Evolutionary conservation across 805 yeast species (phyloP).

Genomic region (Grigorovia humatica): DNA sequence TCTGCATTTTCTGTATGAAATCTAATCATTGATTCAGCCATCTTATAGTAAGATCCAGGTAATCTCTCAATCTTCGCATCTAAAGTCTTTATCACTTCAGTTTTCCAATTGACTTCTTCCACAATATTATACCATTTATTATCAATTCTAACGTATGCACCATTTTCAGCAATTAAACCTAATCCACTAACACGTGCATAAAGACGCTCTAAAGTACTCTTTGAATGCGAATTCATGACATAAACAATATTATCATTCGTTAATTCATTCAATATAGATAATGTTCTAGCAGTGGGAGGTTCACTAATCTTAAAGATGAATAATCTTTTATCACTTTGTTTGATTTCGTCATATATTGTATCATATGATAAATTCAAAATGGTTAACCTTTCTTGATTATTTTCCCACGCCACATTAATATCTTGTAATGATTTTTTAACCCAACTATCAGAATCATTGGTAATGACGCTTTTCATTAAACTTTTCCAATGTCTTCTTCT

Average conservation of each 20-base stretch:
- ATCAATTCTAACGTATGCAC: conserved; percentile 60
- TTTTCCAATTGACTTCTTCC: conserved; percentile 38
- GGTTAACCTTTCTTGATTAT: conserved; percentile 33
- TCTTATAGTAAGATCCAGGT: conserved; percentile 65
- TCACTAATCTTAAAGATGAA: conserved; percentile 39
- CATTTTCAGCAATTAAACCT: conserved; percentile 86
- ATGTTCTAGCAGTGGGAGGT: conserved; percentile 52
- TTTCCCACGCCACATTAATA: conserved; percentile 44
- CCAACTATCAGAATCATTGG: conserved; percentile 72
- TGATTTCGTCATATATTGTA: conserved; percentile 24
- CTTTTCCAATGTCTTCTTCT: conserved; percentile 50
- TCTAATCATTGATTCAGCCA: conserved; percentile 66
- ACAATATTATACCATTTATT: conserved; percentile 54
- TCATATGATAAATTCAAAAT: conserved; percentile 26
- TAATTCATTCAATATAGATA: conserved; percentile 49
- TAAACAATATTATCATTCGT: conserved; percentile 60
- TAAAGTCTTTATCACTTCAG: conserved; percentile 25
- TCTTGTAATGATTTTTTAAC: conserved; percentile 43
- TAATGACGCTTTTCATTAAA: conserved; percentile 46
- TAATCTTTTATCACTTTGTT: conserved; percentile 29
- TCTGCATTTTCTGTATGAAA: conserved; percentile 65
- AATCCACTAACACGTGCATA: conserved; percentile 58
- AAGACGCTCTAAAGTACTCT: conserved; percentile 53
- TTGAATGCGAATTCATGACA: conserved; percentile 54
- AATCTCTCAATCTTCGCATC: conserved; percentile 51